A percentile compares a stretch with the other conserved stretches of the same genome.
phyloP scores from a whole-genome alignment of 2,329 filamentous ascomycete species.

The Nannizziopsis barbatae region DNA sequence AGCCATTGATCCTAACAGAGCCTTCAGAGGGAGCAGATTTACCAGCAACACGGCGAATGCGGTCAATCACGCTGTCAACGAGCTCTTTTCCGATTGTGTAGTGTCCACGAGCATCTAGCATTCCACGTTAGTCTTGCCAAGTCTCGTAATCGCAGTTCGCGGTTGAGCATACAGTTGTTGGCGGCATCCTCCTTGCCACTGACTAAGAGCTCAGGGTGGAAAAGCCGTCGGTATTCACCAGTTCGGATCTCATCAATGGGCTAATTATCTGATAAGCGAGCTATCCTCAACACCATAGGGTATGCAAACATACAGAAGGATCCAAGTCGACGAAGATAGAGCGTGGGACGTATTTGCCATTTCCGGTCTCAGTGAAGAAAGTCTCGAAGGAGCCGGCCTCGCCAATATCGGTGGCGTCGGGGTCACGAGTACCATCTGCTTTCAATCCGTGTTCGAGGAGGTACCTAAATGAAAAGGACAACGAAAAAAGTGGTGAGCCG shows the following conservation, averaged over 20 bases:
- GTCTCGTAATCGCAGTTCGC: not conserved
- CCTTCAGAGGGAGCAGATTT: conserved; percentile 13
- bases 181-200: conserved; percentile 59
- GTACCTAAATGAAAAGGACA: conserved; percentile 38
- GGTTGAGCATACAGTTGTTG: conserved; percentile 49
- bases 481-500: not conserved
- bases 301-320: conserved; percentile 41
- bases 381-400: conserved; percentile 51
- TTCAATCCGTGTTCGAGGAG: conserved; percentile 55
- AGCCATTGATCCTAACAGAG: not conserved
- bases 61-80: conserved; percentile 52
- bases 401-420: conserved; percentile 43
- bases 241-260: conserved; percentile 58
- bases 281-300: not conserved
- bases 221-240: conserved; percentile 51
- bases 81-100: conserved; percentile 60
- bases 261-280: conserved; percentile 22
- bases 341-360: conserved; percentile 56
- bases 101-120: conserved; percentile 52
- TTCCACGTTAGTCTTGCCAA: conserved; percentile 1
- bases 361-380: conserved; percentile 55
- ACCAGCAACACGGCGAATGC: conserved; percentile 54
- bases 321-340: conserved; percentile 58
- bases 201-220: conserved; percentile 55
- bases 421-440: conserved; percentile 48